phyloP scores from a whole-genome alignment of 2,329 filamentous ascomycete species.

The Cladosporium sp. region DNA sequence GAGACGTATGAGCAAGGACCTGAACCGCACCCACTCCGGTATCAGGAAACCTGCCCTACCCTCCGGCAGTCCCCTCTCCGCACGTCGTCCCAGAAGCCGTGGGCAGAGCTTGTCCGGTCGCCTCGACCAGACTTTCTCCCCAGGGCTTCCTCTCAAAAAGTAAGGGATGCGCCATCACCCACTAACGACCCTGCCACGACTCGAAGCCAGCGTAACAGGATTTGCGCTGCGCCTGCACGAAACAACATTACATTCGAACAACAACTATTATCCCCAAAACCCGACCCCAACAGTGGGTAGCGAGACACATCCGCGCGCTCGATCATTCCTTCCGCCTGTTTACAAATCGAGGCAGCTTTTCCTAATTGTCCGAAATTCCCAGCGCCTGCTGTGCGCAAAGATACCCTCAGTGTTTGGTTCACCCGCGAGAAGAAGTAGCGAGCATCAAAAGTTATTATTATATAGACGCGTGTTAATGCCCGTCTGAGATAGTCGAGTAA shows the following conservation, averaged over 20 bases:
- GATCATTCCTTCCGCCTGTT: not conserved
- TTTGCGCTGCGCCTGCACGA: slow-evolving; percentile 11
- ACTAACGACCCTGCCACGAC: slow-evolving; percentile 10
- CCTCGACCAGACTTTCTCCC: slow-evolving; percentile 18
- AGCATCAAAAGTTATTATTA: slow-evolving; percentile 5
- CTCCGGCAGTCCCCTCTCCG: slow-evolving; percentile 24
- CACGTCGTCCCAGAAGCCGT: slow-evolving; percentile 24
- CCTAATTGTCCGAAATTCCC: not conserved
- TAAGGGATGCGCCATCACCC: slow-evolving; percentile 3
- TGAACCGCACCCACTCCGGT: slow-evolving; percentile 29
- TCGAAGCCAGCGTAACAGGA: slow-evolving; percentile 17
- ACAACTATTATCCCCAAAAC: not conserved
- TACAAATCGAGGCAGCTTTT: slow-evolving; percentile 1
- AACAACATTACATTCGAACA: slow-evolving; percentile 2
- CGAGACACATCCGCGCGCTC: not conserved
- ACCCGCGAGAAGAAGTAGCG: slow-evolving; percentile 7
- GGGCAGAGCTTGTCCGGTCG: slow-evolving; percentile 21
- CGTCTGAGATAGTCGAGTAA: not conserved
- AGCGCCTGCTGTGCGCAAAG: slow-evolving; percentile 12
- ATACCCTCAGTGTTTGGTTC: slow-evolving; percentile 13
- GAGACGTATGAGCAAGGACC: slow-evolving; percentile 33
- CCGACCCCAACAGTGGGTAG: not conserved
- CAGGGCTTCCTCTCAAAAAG: slow-evolving; percentile 9
- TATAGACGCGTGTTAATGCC: not conserved
- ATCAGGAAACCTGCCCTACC: slow-evolving; percentile 29